Base-by-base conservation (phyloP, 2,329 filamentous ascomycete species). In the Diplodia intermedia region DNA sequence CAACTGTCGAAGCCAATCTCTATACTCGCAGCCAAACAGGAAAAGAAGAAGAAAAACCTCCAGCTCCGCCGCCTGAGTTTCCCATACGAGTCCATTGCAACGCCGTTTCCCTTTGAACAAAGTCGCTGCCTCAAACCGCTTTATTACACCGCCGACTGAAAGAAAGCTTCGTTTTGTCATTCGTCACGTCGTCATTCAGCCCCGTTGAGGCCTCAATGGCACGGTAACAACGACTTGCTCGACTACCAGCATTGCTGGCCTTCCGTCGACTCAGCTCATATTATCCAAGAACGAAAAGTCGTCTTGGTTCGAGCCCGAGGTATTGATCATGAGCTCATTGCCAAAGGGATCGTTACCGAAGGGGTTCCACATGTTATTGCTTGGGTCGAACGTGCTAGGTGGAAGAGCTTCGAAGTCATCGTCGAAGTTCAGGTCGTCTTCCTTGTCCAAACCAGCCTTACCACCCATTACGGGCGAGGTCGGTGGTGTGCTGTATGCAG, bases 401-500 rank as follows among this genome's bases (percentile, higher is more conserved):
- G 62, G 49, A 14, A 65, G 49, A 23, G 53, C 31, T 20, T n/a
- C 26, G 53, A 67, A 67, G 56, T 67, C 66, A 14, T 57, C 65
- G 20, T 54, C 54, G 33, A 61, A 61, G 29, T 67, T 31, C 43
- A 67, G 36, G 49, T 67, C 65, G 15, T 67, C 56, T 15, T 33
- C 9, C 43, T 43, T 54, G 56, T 60, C 47, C 43, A 57, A 52
- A 49, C 49, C 56, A 12, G 49, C 47, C 54, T 60, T 57, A 4
- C 40, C n/a, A 20, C 43, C 43, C 47, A 67, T 55, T 33, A 57
- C 31, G 15, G 78, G 78, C 11, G 78, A 79, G 15, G 77, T 77
- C 9, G 78, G 78, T 4, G 78, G 78, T 40, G 78, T 79, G 31
- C 75, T 75, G 68, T 78, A 79, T 3, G 75, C 76, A 63, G 77